These are phyloP conservation scores for Podospora anserina DNA, from an alignment of 495 filamentous ascomycete species.

Conservation along the genomic window DNA sequence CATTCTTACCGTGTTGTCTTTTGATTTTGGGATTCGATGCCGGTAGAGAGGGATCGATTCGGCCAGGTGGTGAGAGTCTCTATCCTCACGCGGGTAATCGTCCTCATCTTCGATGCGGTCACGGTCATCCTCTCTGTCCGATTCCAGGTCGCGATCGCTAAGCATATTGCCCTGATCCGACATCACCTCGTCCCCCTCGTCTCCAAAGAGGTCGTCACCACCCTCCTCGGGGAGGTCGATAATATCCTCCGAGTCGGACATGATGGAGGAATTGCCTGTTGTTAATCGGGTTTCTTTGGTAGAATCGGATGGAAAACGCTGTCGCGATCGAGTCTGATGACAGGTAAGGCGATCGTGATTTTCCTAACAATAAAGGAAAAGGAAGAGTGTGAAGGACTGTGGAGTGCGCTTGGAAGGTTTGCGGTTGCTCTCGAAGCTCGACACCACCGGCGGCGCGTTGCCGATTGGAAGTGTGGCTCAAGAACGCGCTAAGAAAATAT, in stretches of 20 bases:
- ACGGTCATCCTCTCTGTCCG: slow-evolving; percentile 64
- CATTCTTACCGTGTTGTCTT: slow-evolving; percentile 58
- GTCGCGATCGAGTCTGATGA: neutral
- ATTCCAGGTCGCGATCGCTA: slow-evolving; percentile 74
- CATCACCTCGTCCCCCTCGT: slow-evolving; percentile 42
- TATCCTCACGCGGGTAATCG: slow-evolving; percentile 43
- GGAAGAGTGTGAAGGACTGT: neutral
- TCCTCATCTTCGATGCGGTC: slow-evolving; percentile 46
- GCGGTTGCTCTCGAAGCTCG: neutral
- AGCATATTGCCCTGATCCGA: slow-evolving; percentile 33
- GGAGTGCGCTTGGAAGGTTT: neutral
- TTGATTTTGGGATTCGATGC: slow-evolving; percentile 67
- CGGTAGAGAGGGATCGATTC: slow-evolving; percentile 57
- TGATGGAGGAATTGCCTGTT: slow-evolving; percentile 20
- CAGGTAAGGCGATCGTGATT: neutral
- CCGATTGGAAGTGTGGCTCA: slow-evolving; percentile 8
- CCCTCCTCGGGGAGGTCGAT: slow-evolving; percentile 50
- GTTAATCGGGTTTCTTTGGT: neutral
- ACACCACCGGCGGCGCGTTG: neutral
- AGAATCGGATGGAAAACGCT: neutral
- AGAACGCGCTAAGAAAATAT: neutral
- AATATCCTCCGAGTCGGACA: slow-evolving; percentile 53
- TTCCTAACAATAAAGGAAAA: neutral
- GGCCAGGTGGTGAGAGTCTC: slow-evolving; percentile 47
- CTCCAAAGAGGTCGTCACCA: slow-evolving; percentile 67